These are phyloP conservation scores for Balansia obtecta DNA, from an alignment of 2,329 filamentous ascomycete species.

Conservation along the genomic window DNA sequence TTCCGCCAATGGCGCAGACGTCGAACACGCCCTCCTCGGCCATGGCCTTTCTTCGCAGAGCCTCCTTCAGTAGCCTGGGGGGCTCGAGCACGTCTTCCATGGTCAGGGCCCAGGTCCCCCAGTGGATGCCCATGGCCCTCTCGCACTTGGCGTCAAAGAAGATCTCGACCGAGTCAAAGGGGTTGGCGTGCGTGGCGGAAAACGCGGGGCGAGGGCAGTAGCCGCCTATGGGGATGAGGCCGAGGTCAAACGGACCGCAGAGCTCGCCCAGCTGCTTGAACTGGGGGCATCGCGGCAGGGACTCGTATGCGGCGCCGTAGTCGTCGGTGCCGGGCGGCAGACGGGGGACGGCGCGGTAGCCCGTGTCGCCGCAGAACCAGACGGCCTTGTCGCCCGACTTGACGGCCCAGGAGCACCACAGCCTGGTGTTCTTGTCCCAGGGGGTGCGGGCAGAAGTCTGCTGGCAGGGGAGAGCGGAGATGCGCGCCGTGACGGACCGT, in stretches of 20 bases:
- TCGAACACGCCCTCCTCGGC: conserved; percentile 66
- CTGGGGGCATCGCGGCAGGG: conserved; percentile 64
- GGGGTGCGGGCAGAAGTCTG: conserved; percentile 60
- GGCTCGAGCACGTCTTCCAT: conserved; percentile 79
- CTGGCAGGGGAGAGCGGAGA: conserved; percentile 75
- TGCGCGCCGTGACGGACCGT: conserved; percentile 48
- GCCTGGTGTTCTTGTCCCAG: conserved; percentile 60
- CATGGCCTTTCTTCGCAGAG: conserved; percentile 54
- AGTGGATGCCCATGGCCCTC: conserved; percentile 76
- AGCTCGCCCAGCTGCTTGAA: conserved; percentile 73
- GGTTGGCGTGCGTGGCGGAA: conserved; percentile 74
- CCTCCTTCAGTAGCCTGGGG: conserved; percentile 57
- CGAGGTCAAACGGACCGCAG: conserved; percentile 79
- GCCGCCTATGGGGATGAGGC: conserved; percentile 85
- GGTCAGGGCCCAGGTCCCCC: conserved; percentile 83
- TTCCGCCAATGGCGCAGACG: conserved; percentile 75
- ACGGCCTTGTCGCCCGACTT: conserved; percentile 63
- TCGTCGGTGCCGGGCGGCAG: conserved; percentile 53
- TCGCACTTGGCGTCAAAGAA: conserved; percentile 73
- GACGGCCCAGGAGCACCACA: conserved; percentile 85
- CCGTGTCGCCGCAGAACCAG: conserved; percentile 84
- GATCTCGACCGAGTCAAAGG: conserved; percentile 79
- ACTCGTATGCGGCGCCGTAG: conserved; percentile 52
- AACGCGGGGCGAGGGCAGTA: conserved; percentile 65
- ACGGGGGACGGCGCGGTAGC: conserved; percentile 67